Evolutionary conservation across 1,284 basidiomycete species (phyloP).

Genomic region (Xerocomus amazonicus): DNA sequence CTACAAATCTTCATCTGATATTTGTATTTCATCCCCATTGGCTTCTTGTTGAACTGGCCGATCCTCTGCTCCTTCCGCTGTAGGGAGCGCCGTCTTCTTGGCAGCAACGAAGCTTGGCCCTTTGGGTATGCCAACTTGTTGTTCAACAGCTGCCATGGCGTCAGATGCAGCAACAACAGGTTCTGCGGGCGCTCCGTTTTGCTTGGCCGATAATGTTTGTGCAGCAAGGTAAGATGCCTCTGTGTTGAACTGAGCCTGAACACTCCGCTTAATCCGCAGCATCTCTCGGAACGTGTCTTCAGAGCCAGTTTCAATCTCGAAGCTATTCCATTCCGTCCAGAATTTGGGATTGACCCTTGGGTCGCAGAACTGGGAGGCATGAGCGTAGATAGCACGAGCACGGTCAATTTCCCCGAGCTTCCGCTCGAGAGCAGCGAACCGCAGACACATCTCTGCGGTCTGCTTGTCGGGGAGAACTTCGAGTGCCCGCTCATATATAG

Average conservation of each 20-base stretch:
- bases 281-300: conserved; percentile 99
- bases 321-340: conserved; percentile 96
- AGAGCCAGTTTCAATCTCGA: conserved; percentile 96
- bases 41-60: conserved; percentile 33
- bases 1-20: conserved; percentile 69
- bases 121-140: conserved; percentile 41
- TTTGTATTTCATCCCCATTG: conserved; percentile 80
- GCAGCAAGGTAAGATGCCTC: conserved; percentile 88
- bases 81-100: conserved; percentile 41
- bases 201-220: conserved; percentile 71
- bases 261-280: conserved; percentile 95
- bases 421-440: conserved; percentile 93
- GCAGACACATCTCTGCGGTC: conserved; percentile 96
- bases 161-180: conserved; percentile 56
- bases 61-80: conserved; percentile 31
- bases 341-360: conserved; percentile 87
- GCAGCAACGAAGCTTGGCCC: conserved; percentile 68
- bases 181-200: conserved; percentile 52
- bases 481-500: conserved; percentile 96
- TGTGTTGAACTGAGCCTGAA: conserved; percentile 98
- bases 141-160: conserved; percentile 68
- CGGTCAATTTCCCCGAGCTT: conserved; percentile 99
- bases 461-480: conserved; percentile 90
- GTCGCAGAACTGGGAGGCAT: conserved; percentile 98
- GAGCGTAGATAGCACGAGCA: conserved; percentile 93